Evolutionary conservation across 805 yeast genomes (phyloP), one percentile per base, ranked within the genome.

Genomic region (Teunomyces gatunensis): DNA sequence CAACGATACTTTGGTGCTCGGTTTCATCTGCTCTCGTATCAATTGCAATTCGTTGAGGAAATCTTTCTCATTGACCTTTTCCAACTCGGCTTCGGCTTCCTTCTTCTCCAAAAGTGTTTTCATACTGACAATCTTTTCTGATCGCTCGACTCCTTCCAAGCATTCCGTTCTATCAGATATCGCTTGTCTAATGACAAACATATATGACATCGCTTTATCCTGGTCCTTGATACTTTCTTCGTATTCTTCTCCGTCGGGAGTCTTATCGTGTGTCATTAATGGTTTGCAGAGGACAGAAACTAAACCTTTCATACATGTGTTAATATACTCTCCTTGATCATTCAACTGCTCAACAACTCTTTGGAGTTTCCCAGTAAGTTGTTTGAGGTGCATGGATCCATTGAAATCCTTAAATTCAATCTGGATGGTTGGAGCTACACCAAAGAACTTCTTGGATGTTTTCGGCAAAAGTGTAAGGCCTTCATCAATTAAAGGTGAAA

Each of bases 201-300:
- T 68, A 47, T 80, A 75, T 0, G 79, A 74, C 35, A 81, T 80
- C 0, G 85, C 85, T 48, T 78, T 74, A 48, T 86, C 95, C 63
- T 92, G 98, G 41, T 79, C 84, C 36, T 81, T 80, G 42, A 92
- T 69, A 0, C 96, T 83, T 4, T 77, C 78, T 10, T 80, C 83
- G 63, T 91, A 94, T 57, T 90, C 97, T 43, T 81, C 86, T 11
- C 91, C 90, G 45, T 84, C 81, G 2, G 83, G 81, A 32, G 67
- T 69, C 28, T 66, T 65, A 44, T 81, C 84, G 28, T 62, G 64
- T 3, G 62, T 55, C 34, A 80, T 66, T 5, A 87, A 70, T 0
- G 81, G 81, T n/a, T 69, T 70, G 30, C 68, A 58, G 42, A 87
- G 64, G 11, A 81, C 61, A 2, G 53, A 54, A 4, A 65, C 56